These are phyloP conservation scores for Gossypium arboreum DNA, from an alignment of 345 rosid species.

Conservation along the genomic window DNA sequence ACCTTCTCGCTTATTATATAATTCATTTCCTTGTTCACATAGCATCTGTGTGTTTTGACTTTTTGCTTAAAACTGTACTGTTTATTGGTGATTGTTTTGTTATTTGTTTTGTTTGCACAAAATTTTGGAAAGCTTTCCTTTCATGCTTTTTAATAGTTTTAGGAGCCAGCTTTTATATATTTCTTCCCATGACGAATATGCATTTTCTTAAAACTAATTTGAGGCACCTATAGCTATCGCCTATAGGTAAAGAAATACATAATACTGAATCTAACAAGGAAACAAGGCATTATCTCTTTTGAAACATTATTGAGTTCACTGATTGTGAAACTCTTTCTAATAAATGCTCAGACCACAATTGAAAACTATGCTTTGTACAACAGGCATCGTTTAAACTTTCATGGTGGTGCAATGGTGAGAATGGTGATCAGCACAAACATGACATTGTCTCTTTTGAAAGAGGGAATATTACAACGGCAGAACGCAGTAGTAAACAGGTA, in stretches of 20 bases:
- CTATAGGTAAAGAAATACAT: background rate
- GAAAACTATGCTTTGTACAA: slow-evolving; percentile 24
- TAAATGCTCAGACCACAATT: slow-evolving; percentile 9
- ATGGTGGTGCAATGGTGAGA: slow-evolving; percentile 87
- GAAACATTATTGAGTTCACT: background rate
- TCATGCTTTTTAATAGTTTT: background rate
- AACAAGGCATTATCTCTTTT: background rate
- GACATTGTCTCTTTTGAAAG: slow-evolving; percentile 94
- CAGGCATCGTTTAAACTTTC: slow-evolving; percentile 98
- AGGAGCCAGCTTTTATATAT: background rate
- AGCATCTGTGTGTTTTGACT: background rate
- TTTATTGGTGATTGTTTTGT: background rate
- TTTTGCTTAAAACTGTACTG: background rate
- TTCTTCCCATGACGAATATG: background rate
- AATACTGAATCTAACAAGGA: background rate
- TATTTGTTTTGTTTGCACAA: background rate
- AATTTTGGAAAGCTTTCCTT: background rate
- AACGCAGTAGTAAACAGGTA: slow-evolving; percentile 95
- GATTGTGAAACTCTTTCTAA: slow-evolving; percentile 1
- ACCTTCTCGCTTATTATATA: background rate
- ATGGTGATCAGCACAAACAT: slow-evolving; percentile 85
- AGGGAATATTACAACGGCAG: slow-evolving; percentile 87
- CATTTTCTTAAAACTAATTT: background rate
- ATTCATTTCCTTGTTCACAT: background rate
- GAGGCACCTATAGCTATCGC: background rate